A percentile compares a stretch with the other conserved stretches of the same genome.
Conservation (phyloP, 768 basidiomycete genomes). For the Tricholoma flavovirens region DNA sequence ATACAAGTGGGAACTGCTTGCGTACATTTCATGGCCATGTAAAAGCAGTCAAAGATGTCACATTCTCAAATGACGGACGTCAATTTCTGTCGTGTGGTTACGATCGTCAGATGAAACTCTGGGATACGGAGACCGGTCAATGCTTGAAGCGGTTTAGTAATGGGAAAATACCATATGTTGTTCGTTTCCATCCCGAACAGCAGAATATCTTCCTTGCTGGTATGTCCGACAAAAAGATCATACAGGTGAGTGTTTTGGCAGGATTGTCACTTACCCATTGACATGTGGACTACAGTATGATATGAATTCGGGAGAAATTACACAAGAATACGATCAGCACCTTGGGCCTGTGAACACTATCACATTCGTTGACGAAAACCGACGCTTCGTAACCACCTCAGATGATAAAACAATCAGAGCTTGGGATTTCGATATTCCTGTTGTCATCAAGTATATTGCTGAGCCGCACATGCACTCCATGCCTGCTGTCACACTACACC, state of each 20-base stretch:
- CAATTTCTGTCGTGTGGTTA: slow-evolving; percentile 90
- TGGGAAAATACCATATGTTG: slow-evolving; percentile 94
- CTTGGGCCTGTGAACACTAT: slow-evolving; percentile 97
- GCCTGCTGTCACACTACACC: slow-evolving; percentile 96
- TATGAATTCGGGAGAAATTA: slow-evolving; percentile 90
- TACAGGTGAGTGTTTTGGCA: slow-evolving; percentile 58
- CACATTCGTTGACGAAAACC: slow-evolving; percentile 97
- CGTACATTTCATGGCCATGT: slow-evolving; percentile 96
- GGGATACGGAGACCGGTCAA: slow-evolving; percentile 99
- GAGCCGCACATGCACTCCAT: slow-evolving; percentile 99
- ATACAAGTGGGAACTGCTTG: slow-evolving; percentile 93
- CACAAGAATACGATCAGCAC: slow-evolving; percentile 98
- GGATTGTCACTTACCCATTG: slow-evolving; percentile 1
- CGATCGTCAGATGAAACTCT: slow-evolving; percentile 96
- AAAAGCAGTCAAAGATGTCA: slow-evolving; percentile 94
- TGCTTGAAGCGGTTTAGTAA: slow-evolving; percentile 96
- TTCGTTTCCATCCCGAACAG: slow-evolving; percentile 92
- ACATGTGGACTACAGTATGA: slow-evolving; percentile 67
- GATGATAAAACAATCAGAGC: slow-evolving; percentile 99
- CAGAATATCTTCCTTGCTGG: slow-evolving; percentile 95
- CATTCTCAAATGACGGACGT: slow-evolving; percentile 90
- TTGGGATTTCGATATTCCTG: slow-evolving; percentile 99
- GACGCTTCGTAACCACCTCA: slow-evolving; percentile 95
- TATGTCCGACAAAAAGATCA: slow-evolving; percentile 99
- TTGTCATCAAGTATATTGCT: slow-evolving; percentile 99